These are phyloP conservation scores for Helenozyma baotianmanensis DNA, from an alignment of 805 yeast genomes.

Conservation along the genomic window DNA sequence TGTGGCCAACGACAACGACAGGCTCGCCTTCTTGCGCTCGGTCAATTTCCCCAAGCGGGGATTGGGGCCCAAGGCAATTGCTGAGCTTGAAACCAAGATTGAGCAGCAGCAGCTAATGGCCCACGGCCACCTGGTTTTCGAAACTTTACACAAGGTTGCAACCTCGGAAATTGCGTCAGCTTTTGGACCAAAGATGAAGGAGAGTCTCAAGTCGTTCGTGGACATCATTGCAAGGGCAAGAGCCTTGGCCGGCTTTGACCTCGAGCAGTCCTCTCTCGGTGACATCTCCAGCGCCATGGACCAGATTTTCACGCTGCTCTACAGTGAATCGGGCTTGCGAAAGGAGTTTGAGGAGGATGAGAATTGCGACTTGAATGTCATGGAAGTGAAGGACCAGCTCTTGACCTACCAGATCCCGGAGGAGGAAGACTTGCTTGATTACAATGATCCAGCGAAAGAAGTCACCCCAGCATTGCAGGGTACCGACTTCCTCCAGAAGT, in stretches of 20 bases:
- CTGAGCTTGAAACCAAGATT: constrained; percentile 19
- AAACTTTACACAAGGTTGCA: constrained; percentile 8
- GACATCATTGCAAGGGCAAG: constrained; percentile 21
- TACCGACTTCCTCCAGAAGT: constrained; percentile 5
- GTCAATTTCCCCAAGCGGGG: constrained; percentile 63
- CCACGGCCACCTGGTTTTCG: constrained; percentile 4
- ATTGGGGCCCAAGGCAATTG: constrained; percentile 54
- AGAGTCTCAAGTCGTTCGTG: constrained; percentile 22
- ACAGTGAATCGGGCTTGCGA: constrained; percentile 25
- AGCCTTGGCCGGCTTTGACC: constrained; percentile 2
- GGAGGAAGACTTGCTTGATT: constrained; percentile 18
- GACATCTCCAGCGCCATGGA: constrained; percentile 1
- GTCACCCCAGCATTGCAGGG: constrained; percentile 4
- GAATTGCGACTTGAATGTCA: constrained; percentile 31
- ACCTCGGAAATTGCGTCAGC: constrained; percentile 2
- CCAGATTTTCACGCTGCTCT: constrained; percentile 22
- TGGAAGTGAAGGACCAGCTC: constrained; percentile 37
- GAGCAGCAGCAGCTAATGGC: constrained; percentile 11
- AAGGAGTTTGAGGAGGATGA: constrained; percentile 24
- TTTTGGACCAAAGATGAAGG: constrained; percentile 11
- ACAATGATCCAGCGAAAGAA: constrained; percentile 8
- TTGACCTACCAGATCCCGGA: constrained; percentile 26
- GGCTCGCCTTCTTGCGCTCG: constrained; percentile 53
- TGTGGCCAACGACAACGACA: constrained; percentile 54
- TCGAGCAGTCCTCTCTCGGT: constrained; percentile 9